These are phyloP conservation scores for Mycotypha africana DNA, from an alignment of 371 early-diverging fungal species.

Conservation along the genomic window DNA sequence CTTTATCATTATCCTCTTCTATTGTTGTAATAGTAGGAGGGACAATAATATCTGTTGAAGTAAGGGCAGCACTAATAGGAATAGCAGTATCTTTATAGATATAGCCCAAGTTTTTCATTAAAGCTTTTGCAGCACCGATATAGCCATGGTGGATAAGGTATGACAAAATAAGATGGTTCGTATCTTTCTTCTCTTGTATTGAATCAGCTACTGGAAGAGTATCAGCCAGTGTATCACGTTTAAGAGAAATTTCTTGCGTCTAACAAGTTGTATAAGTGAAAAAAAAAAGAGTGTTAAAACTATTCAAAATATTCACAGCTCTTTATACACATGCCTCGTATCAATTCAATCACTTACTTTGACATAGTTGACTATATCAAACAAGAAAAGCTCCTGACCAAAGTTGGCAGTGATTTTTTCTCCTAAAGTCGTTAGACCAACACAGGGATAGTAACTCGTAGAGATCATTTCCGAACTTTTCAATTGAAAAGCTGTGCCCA, in stretches of 20 bases:
- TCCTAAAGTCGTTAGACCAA: conserved; percentile 87
- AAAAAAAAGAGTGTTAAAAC: too few relatives aligned
- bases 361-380: conserved; percentile 79
- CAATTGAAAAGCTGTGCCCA: conserved; percentile 58
- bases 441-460: conserved; percentile 80
- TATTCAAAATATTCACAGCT: too few relatives aligned
- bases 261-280: too few relatives aligned
- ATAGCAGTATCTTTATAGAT: not conserved
- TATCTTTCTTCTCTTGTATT: not conserved
- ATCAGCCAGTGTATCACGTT: too few relatives aligned
- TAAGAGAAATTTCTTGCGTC: too few relatives aligned
- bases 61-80: not conserved
- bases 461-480: too few relatives aligned
- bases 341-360: conserved; percentile 53
- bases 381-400: conserved; percentile 80
- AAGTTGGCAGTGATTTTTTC: conserved; percentile 90
- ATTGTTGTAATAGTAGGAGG: too few relatives aligned
- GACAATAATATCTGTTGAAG: too few relatives aligned
- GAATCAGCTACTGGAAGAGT: not conserved
- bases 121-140: conserved; percentile 59
- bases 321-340: too few relatives aligned
- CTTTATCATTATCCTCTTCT: not conserved
- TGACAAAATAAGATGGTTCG: conserved; percentile 61
- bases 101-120: conserved; percentile 33
- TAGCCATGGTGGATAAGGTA: conserved; percentile 81